These are phyloP conservation scores for Penicillium robsamsonii DNA, from an alignment of 495 filamentous ascomycete species.

Conservation along the genomic window DNA sequence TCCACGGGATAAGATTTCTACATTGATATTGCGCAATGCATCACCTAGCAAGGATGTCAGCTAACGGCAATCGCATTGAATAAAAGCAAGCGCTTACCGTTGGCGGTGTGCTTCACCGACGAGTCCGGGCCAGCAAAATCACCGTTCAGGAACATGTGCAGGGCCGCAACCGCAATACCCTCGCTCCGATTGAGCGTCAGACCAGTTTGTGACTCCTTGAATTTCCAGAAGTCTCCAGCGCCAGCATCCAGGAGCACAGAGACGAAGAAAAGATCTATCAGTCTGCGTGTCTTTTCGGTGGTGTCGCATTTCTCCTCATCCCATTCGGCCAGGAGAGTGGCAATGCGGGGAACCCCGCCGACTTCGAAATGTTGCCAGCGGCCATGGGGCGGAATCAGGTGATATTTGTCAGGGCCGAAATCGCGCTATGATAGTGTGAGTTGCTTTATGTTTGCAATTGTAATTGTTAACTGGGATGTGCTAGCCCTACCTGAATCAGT, in stretches of 20 bases:
- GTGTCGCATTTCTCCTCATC: slow-evolving; percentile 57
- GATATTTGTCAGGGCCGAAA: slow-evolving; percentile 51
- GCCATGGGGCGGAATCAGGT: slow-evolving; percentile 67
- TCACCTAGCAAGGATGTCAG: slow-evolving; percentile 13
- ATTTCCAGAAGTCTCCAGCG: slow-evolving; percentile 73
- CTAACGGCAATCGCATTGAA: not conserved
- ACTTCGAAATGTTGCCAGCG: slow-evolving; percentile 90
- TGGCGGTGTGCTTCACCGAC: slow-evolving; percentile 22
- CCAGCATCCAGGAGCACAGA: slow-evolving; percentile 90
- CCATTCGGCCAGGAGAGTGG: slow-evolving; percentile 69
- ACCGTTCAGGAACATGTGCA: slow-evolving; percentile 58
- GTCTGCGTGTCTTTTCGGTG: slow-evolving; percentile 69
- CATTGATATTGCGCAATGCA: slow-evolving; percentile 17
- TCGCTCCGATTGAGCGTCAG: slow-evolving; percentile 52
- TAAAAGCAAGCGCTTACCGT: slow-evolving; percentile 22
- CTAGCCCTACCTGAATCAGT: slow-evolving; percentile 30
- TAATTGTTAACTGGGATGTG: not conserved
- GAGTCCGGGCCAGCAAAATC: slow-evolving; percentile 35
- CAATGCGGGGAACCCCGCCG: slow-evolving; percentile 73
- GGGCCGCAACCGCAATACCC: slow-evolving; percentile 56
- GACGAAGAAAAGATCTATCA: slow-evolving; percentile 83
- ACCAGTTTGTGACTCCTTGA: slow-evolving; percentile 49
- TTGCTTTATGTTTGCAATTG: not conserved
- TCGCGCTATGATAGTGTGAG: slow-evolving; percentile 42
- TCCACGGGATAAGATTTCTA: slow-evolving; percentile 18